Base-by-base conservation (phyloP, 345 rosid species). In the Eucalyptus shirleyi region DNA sequence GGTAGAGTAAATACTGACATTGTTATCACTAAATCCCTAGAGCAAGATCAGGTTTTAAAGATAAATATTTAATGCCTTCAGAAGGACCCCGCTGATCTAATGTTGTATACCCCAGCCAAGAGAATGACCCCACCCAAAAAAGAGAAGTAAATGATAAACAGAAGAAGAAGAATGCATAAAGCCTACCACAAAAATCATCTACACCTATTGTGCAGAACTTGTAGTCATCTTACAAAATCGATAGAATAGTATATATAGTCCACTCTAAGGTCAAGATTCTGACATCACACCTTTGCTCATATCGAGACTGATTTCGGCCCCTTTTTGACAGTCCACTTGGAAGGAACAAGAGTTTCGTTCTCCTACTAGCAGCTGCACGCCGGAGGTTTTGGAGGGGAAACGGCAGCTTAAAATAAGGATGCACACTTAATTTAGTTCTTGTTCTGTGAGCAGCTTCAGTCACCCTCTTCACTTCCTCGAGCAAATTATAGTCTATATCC, bases 381-480 rank as follows among this genome's bases (percentile, higher is more conserved):
- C 72, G 93, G 72, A 97, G 96, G 17, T 67, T 72, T 47, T 72
- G 90, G 85, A 96, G 95, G 88, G 9, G 9, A 88, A 8, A 11
- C 1, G 98, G 95, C 81, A 94, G 55, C 90, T 50, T 89, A 87
- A 53, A 91, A 80, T 90, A 89, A 90, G 93, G 59, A 81, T 60
- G 55, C 49, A 91, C 92, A 44, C 94, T 90, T 81, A 96, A 80
- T 59, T 93, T 91, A 85, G 44, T 80, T 90, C 99, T 95, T 91
- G 26, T 91, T 92, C 99, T 95, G 92, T 45, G 87, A 50, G 98
- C 95, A 90, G 98, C 93, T 86, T 98, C 99, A 15, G 98, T 92
- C 5, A 93, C 95, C 91, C 98, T 95, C 93, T 94, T 98, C 53
- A 92, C 93, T 88, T 98, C 97, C 91, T 98, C 99, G 23, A 98